A percentile compares a stretch with the other conserved stretches of the same genome.
Conservation (phyloP, 2,329 filamentous ascomycete genomes). For the Alternaria triticina region DNA sequence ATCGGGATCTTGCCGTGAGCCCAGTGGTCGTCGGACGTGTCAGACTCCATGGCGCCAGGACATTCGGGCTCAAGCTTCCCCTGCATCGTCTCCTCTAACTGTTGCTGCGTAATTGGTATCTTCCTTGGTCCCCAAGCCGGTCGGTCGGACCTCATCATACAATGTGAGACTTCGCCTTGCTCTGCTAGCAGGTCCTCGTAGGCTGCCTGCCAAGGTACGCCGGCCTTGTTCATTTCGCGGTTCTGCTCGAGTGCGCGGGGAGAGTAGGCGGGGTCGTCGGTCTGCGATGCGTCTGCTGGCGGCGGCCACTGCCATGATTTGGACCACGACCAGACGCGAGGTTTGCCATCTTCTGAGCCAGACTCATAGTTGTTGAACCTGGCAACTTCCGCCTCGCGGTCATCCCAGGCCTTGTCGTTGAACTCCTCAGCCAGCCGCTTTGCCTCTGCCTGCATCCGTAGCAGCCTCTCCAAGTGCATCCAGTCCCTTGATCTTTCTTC, state of each 20-base stretch:
- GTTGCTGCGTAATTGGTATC: background rate
- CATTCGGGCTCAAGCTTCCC: background rate
- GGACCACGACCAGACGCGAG: conserved; percentile 15
- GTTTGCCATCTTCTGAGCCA: background rate
- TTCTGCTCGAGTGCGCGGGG: conserved; percentile 61
- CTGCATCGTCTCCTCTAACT: background rate
- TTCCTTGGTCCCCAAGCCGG: conserved; percentile 12
- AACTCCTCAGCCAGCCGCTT: conserved; percentile 11
- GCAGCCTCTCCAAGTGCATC: conserved; percentile 3
- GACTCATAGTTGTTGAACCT: background rate
- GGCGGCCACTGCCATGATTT: conserved; percentile 31
- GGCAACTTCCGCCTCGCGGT: background rate
- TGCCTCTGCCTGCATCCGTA: conserved; percentile 11
- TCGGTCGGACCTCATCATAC: background rate
- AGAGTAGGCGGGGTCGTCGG: conserved; percentile 53
- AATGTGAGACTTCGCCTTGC: conserved; percentile 11
- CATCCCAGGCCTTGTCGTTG: conserved; percentile 10
- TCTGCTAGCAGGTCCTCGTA: conserved; percentile 64
- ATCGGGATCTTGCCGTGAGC: conserved; percentile 2
- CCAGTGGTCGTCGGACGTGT: background rate
- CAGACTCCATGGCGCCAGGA: conserved; percentile 11
- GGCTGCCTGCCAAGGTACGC: conserved; percentile 61
- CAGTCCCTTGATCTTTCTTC: background rate
- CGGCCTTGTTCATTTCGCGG: conserved; percentile 42
- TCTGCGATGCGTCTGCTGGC: conserved; percentile 11